These are phyloP conservation scores for Orobanche coerulescens DNA, from an alignment of 257 asterid genomes.

Conservation along the genomic window DNA sequence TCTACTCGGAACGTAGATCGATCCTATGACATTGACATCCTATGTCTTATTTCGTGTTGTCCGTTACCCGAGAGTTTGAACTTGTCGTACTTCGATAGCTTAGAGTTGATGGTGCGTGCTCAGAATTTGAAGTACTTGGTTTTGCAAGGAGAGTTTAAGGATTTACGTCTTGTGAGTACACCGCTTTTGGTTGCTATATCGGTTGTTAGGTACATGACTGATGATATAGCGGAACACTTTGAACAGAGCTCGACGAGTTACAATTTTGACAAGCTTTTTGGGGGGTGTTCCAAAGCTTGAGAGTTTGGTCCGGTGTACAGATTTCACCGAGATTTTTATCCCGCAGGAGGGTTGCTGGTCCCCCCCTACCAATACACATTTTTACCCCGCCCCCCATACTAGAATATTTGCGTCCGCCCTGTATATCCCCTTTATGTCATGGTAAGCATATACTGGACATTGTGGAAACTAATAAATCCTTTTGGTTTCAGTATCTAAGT, in stretches of 20 bases:
- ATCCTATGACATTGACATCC: too few species aligned
- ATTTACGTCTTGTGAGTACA: slow-evolving; percentile 58
- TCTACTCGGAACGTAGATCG: too few species aligned
- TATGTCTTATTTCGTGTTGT: slow-evolving; percentile 68
- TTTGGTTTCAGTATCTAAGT: slow-evolving; percentile 54
- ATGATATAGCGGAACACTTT: slow-evolving; percentile 61
- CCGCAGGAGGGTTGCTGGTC: too few species aligned
- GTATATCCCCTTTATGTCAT: too few species aligned
- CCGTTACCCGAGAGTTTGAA: slow-evolving; percentile 74
- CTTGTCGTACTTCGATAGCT: slow-evolving; percentile 58
- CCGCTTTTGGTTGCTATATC: slow-evolving; percentile 51
- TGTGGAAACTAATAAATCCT: neutral
- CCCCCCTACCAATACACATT: too few species aligned
- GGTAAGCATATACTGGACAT: too few species aligned
- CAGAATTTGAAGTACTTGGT: slow-evolving; percentile 70
- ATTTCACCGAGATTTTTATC: slow-evolving; percentile 50
- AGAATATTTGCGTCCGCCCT: too few species aligned
- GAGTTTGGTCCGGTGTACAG: slow-evolving; percentile 68
- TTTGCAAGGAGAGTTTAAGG: slow-evolving; percentile 91
- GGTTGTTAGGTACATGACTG: slow-evolving; percentile 74
- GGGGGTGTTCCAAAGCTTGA: slow-evolving; percentile 72
- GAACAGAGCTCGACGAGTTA: slow-evolving; percentile 71
- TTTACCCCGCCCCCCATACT: too few species aligned
- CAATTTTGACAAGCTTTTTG: slow-evolving; percentile 72
- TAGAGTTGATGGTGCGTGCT: slow-evolving; percentile 62